Base-by-base conservation (phyloP, 768 basidiomycete genomes). In the Butyriboletus loyo region DNA sequence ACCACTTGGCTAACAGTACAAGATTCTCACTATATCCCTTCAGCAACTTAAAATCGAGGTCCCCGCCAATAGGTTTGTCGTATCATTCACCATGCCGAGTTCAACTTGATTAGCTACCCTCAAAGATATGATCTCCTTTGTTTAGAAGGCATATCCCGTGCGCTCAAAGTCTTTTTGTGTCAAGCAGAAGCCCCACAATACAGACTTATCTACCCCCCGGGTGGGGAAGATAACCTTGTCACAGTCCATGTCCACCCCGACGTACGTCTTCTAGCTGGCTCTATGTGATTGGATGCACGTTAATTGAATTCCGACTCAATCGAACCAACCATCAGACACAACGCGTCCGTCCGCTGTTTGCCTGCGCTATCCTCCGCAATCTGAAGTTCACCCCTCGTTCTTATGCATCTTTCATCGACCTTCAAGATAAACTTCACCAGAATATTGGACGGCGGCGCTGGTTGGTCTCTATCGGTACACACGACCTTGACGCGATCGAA, bases 1-100 rank as follows among this genome's bases (percentile, higher is more conserved):
- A 27, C 39, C 27, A 19, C 47, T 38, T 25, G 36, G 36, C 25
- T 11, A 19, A 19, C 28, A 15, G 4, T 22, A n/a, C 25, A 11
- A 24, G 22, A 21, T 32, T 6, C 54, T 67, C 44, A 64, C 21
- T 9, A 11, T 7, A 30, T 48, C 3, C 34, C 32, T 59, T 43
- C 59, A 98, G 86, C 92, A 97, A 90, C 77, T 99, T 62, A 99
- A 98, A 80, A 97, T 99, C 62, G 97, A 99, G 72, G 82, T 98
- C 39, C 95, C 97, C 40, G 97, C 97, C n/a, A 99, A 99, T 71
- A 86, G 94, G 93, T 83, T 51, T 27, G 68, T 59, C 27, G 13
- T 27, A 10, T 48, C 36, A 19, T 41, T 38, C 27, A 14, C n/a
- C 22, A 11, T 32, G 36, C 17, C 49, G 25, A 41, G 47, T 49